These are phyloP conservation scores for Colletotrichum abscissum DNA, from an alignment of 2,329 filamentous ascomycete genomes.

Conservation along the genomic window DNA sequence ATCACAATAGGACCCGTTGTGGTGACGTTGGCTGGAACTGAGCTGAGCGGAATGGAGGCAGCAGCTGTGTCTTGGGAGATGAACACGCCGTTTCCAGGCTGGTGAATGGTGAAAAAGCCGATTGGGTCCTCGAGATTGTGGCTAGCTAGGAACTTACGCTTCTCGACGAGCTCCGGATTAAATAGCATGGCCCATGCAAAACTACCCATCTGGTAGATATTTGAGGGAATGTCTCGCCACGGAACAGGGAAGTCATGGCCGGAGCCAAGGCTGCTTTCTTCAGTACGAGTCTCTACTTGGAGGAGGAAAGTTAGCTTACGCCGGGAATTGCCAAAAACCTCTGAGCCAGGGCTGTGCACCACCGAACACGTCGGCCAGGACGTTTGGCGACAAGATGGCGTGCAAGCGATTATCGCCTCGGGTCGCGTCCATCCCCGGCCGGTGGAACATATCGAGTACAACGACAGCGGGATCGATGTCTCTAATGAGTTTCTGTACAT, in stretches of 20 bases:
- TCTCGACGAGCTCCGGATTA: background rate
- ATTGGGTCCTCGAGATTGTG: constrained; percentile 40
- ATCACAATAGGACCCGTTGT: constrained; percentile 40
- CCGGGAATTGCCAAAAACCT: constrained; percentile 53
- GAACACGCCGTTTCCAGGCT: constrained; percentile 38
- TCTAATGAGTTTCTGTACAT: constrained; percentile 41
- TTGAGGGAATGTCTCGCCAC: constrained; percentile 51
- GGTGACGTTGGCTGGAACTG: constrained; percentile 38
- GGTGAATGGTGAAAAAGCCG: constrained; percentile 34
- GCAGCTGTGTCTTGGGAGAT: constrained; percentile 42
- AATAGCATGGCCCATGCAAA: constrained; percentile 34
- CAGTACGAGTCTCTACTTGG: no score
- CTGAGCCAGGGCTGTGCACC: constrained; percentile 51
- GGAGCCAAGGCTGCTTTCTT: constrained; percentile 48
- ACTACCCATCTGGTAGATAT: constrained; percentile 44
- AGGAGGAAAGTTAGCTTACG: constrained; percentile 42
- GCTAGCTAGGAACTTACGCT: background rate
- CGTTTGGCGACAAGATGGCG: constrained; percentile 56
- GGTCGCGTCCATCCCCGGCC: constrained; percentile 40
- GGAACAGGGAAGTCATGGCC: constrained; percentile 59
- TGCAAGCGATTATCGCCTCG: constrained; percentile 42
- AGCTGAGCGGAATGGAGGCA: constrained; percentile 39
- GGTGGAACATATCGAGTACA: constrained; percentile 45
- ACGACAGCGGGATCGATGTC: constrained; percentile 46
- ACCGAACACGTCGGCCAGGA: constrained; percentile 51